Percentiles rank a stretch among this genome's conserved stretches.
Conservation (phyloP, 768 basidiomycete species). For the Tricholoma hemisulphureum region DNA sequence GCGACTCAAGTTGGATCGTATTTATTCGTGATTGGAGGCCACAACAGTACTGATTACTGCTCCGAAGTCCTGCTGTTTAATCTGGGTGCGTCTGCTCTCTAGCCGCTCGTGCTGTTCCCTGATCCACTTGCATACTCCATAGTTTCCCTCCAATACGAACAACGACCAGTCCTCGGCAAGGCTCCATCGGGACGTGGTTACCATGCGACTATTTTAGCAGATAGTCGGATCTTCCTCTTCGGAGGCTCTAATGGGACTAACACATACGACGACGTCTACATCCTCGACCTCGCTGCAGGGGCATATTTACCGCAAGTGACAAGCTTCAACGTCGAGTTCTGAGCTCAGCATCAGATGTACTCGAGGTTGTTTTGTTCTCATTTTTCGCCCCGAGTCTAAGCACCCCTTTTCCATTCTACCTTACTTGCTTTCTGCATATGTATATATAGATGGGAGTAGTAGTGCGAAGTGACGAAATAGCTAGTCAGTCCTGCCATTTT, state of each 20-base stretch:
- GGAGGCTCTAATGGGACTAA: slow-evolving; percentile 87
- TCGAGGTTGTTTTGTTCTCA: not conserved
- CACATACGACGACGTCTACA: slow-evolving; percentile 82
- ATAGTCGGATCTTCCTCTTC: slow-evolving; percentile 81
- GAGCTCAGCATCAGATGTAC: not conserved
- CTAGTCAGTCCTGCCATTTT: too few relatives aligned
- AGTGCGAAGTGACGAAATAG: too few relatives aligned
- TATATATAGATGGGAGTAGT: too few relatives aligned
- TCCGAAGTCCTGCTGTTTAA: slow-evolving; percentile 82
- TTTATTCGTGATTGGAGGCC: slow-evolving; percentile 86
- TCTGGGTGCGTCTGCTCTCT: slow-evolving; percentile 53
- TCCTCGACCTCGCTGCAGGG: slow-evolving; percentile 81
- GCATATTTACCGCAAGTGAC: slow-evolving; percentile 92
- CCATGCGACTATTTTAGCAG: slow-evolving; percentile 78
- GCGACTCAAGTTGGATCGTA: slow-evolving; percentile 91
- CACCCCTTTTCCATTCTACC: too few relatives aligned
- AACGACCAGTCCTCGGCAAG: slow-evolving; percentile 63
- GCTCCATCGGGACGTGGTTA: slow-evolving; percentile 79
- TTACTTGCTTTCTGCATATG: too few relatives aligned
- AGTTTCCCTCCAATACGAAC: slow-evolving; percentile 87
- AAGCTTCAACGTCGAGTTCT: slow-evolving; percentile 59
- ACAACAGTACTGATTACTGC: slow-evolving; percentile 74
- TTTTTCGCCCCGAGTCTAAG: too few relatives aligned
- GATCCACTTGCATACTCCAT: slow-evolving; percentile 4
- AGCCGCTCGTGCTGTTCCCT: not conserved